These are phyloP conservation scores for Penicillium pulvis DNA, from an alignment of 495 filamentous ascomycete species.

Conservation along the genomic window DNA sequence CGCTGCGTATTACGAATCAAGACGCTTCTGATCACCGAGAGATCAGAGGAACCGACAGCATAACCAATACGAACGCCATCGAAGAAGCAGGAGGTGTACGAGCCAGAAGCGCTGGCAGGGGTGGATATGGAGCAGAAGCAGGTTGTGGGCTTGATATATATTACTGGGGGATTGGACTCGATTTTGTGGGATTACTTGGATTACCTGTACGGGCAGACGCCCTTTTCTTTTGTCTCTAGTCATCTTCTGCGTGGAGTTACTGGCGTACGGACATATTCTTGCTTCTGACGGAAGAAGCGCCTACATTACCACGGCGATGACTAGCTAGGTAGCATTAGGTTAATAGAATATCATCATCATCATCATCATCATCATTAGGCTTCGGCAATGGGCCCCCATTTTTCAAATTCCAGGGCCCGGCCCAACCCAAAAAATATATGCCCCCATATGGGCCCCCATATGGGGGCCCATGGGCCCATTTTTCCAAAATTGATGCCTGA, in stretches of 20 bases:
- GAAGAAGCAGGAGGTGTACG: no score
- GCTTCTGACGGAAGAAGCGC: constrained; percentile 1
- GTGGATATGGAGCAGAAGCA: neutral
- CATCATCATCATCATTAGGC: neutral
- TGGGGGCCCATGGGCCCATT: no score
- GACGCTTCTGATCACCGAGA: neutral
- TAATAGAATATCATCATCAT: constrained; percentile 7
- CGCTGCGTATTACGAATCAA: neutral
- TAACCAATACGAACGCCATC: neutral
- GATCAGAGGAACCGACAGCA: no score
- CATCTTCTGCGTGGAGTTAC: neutral
- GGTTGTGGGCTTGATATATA: neutral
- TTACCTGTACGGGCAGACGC: neutral
- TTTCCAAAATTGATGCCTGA: no score
- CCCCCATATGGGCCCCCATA: no score
- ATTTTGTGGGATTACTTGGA: neutral
- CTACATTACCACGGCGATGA: neutral
- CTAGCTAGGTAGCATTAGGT: constrained; percentile 2
- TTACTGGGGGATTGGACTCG: no score
- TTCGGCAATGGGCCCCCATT: no score
- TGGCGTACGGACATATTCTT: neutral
- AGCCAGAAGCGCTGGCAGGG: neutral
- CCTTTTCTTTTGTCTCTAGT: neutral
- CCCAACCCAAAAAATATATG: no score
- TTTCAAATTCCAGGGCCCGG: no score